phyloP scores from a whole-genome alignment of 2,329 filamentous ascomycete species.

The Venturiaceae sp. region DNA sequence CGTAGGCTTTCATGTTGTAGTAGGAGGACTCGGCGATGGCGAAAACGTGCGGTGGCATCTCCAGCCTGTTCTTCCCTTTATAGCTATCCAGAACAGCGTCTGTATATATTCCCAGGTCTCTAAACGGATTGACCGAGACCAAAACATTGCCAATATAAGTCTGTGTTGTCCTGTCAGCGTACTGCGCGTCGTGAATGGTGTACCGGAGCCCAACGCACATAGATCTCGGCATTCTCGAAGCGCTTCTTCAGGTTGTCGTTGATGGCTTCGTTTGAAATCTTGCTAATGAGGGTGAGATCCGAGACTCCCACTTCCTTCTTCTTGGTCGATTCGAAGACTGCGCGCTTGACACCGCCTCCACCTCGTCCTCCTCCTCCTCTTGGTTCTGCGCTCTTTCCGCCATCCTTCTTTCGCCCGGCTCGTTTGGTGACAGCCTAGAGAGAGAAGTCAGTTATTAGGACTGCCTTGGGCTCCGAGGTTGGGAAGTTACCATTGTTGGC shows the following conservation, averaged over 20 bases:
- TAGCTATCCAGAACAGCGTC: constrained; percentile 89
- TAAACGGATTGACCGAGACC: constrained; percentile 97
- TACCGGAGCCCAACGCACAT: constrained; percentile 49
- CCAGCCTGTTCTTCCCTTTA: constrained; percentile 91
- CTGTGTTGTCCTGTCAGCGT: constrained; percentile 26
- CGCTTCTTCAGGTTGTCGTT: constrained; percentile 98
- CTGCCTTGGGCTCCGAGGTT: not conserved
- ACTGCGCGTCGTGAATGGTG: constrained; percentile 14
- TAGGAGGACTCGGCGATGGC: constrained; percentile 93
- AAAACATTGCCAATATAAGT: constrained; percentile 99
- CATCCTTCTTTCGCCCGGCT: constrained; percentile 47
- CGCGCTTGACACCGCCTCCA: constrained; percentile 77
- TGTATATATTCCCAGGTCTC: constrained; percentile 96
- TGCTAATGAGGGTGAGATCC: constrained; percentile 93
- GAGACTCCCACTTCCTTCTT: constrained; percentile 99
- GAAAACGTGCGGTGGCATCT: constrained; percentile 90
- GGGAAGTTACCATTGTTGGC: not conserved
- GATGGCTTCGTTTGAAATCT: constrained; percentile 98
- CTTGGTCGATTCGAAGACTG: constrained; percentile 89
- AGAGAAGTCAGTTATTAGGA: not conserved
- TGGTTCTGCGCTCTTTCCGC: constrained; percentile 19
- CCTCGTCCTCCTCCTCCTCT: constrained; percentile 36
- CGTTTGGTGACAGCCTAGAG: constrained; percentile 47
- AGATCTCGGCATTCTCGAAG: constrained; percentile 95
- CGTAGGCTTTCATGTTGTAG: constrained; percentile 99